A percentile compares a stretch with the other conserved stretches of the same genome.
Conservation (phyloP, 176 grass and related monocot species). For the Themeda triandra region DNA sequence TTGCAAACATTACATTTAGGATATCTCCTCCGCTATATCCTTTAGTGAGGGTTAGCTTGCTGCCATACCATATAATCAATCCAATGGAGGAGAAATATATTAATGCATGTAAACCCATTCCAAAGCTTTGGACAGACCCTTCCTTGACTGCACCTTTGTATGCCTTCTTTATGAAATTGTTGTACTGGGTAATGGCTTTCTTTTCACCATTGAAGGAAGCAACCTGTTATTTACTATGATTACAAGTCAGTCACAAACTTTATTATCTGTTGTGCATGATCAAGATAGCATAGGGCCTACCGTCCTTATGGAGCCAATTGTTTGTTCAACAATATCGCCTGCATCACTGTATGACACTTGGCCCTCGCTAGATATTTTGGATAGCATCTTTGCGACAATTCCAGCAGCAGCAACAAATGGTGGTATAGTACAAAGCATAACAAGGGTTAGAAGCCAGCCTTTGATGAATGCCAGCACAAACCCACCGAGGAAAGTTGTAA, state of each 20-base stretch:
- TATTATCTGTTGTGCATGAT: not conserved
- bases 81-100: constrained; percentile 48
- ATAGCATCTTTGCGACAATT: constrained; percentile 46
- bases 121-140: constrained; percentile 47
- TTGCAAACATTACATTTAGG: constrained; percentile 50
- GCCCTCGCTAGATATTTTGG: constrained; percentile 52
- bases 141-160: constrained; percentile 38
- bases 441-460: constrained; percentile 79
- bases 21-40: constrained; percentile 58
- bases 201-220: constrained; percentile 74
- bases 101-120: constrained; percentile 44
- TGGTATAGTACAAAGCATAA: constrained; percentile 65
- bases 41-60: constrained; percentile 36
- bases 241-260: not conserved
- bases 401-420: constrained; percentile 48
- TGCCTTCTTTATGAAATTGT: constrained; percentile 52
- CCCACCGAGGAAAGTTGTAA: constrained; percentile 69
- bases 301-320: constrained; percentile 71
- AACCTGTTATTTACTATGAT: constrained; percentile 45
- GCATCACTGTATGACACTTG: constrained; percentile 55
- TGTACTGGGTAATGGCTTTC: constrained; percentile 46
- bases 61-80: constrained; percentile 55
- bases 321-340: constrained; percentile 64
- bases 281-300: constrained; percentile 22
- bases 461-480: constrained; percentile 63